Conservation (phyloP, 1,284 basidiomycete genomes). For the Omphalotus olearius region DNA sequence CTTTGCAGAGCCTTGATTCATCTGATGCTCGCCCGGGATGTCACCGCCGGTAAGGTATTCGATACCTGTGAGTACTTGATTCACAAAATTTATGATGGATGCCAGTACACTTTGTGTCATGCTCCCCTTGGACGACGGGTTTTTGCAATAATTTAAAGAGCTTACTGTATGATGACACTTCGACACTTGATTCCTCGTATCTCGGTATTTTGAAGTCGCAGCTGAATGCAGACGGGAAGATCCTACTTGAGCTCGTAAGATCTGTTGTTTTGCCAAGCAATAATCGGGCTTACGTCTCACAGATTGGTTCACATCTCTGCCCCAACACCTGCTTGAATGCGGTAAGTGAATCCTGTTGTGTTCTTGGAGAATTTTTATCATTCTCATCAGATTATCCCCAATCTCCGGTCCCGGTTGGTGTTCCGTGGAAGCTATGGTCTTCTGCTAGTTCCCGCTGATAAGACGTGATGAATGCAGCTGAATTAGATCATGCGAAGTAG, state of each 20-base stretch:
- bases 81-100: background rate
- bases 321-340: background rate
- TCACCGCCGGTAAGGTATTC: constrained; percentile 29
- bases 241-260: constrained; percentile 10
- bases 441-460: background rate
- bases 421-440: constrained; percentile 6
- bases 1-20: constrained; percentile 45
- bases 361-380: too few species aligned
- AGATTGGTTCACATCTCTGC: constrained; percentile 2
- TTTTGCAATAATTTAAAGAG: constrained; percentile 25
- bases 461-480: too few species aligned
- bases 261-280: background rate
- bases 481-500: too few species aligned
- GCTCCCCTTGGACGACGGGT: constrained; percentile 48
- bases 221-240: constrained; percentile 1
- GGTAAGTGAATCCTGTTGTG: background rate
- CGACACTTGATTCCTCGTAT: background rate
- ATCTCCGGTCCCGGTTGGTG: background rate
- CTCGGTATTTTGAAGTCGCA: constrained; percentile 4
- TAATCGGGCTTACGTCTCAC: background rate
- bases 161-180: constrained; percentile 2
- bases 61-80: background rate
- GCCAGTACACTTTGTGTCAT: constrained; percentile 29
- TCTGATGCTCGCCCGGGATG: constrained; percentile 27
- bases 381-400: background rate